Evolutionary conservation across 2,329 filamentous ascomycete species (phyloP), one percentile per base, ranked within the genome.

Genomic region (Phoma herbarum): DNA sequence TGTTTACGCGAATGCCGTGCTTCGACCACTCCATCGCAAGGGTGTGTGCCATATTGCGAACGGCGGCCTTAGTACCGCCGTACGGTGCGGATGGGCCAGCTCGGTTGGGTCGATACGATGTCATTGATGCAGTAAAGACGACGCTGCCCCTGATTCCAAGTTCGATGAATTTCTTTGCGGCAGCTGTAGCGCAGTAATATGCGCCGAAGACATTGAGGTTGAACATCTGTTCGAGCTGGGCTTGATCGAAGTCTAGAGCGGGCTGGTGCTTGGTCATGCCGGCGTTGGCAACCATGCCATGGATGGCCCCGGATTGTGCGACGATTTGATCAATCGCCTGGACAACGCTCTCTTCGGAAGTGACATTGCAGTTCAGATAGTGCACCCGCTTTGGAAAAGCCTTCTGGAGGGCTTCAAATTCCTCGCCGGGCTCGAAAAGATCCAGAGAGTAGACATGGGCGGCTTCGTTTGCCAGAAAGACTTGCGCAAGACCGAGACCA

Each of bases 11-110:
- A 73, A 94, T 92, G 68, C 85, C 84, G 78, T 92, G 85, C 79
- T 91, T 90, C 71, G 91, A 90, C 91, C 91, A 94, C 80, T 95
- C 91, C 54, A 90, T 90, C 42, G 90, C 91, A 23, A 95, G 86
- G 3, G 90, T 67, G 72, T 80, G 70, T 68, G 78, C 66, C 77
- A 80, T 80, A 53, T 80, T 79, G 43, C 77, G 69, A 11, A 80
- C 75, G 7, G 77, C 77, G 12, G 71, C 78, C 64, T 80, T 80
- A 25, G 78, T 80, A 11, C 76, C 78, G 35, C 78, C 78, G 57
- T 80, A 80, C 1, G 78, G 78, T 22, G 83, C 83, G 5, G 82
- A 84, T 2, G 83, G 83, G 10, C 80, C 82, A 14, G 82, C 82
- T 54, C 81, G 74, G 67, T 82, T 83, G 2, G 81, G 81, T 18